A percentile compares a stretch with the other conserved stretches of the same genome.
Evolutionary conservation across 768 basidiomycete genomes (phyloP).

Genomic region (Boletus vinaceobasis): DNA sequence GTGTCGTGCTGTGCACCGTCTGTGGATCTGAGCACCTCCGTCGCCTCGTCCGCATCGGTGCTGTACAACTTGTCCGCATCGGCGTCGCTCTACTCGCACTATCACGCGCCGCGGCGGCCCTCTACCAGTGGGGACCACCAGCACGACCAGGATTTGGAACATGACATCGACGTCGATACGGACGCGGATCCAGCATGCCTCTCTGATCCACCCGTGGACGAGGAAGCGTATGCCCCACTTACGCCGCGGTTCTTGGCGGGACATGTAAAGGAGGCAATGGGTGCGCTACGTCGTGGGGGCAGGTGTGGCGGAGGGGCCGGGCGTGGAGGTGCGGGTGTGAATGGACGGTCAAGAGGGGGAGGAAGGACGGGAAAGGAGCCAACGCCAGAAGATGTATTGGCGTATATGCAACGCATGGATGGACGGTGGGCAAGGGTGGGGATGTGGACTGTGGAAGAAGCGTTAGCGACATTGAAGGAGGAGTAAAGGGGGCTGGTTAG

Average conservation of each 20-base stretch:
- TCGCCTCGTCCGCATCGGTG: conserved; percentile 24
- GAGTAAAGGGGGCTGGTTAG: not conserved
- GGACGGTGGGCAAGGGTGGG: conserved; percentile 65
- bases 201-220: conserved; percentile 58
- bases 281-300: conserved; percentile 25
- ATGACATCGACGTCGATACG: conserved; percentile 26
- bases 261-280: conserved; percentile 46
- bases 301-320: not conserved
- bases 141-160: not conserved
- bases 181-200: conserved; percentile 41
- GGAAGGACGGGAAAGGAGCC: conserved; percentile 8
- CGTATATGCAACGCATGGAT: conserved; percentile 46
- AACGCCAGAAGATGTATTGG: conserved; percentile 46
- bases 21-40: not conserved
- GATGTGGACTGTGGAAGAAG: conserved; percentile 61
- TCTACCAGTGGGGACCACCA: not conserved
- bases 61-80: conserved; percentile 20
- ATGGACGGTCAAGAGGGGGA: not conserved
- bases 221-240: conserved; percentile 62
- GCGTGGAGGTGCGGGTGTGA: conserved; percentile 12
- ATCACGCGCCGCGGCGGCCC: conserved; percentile 18
- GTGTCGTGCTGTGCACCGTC: conserved; percentile 26
- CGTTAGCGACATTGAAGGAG: conserved; percentile 38
- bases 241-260: conserved; percentile 48
- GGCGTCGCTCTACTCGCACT: conserved; percentile 23